Evolutionary conservation across 768 basidiomycete species (phyloP), one percentile per base, ranked within the genome.

Genomic region (Termitomyces sp.): DNA sequence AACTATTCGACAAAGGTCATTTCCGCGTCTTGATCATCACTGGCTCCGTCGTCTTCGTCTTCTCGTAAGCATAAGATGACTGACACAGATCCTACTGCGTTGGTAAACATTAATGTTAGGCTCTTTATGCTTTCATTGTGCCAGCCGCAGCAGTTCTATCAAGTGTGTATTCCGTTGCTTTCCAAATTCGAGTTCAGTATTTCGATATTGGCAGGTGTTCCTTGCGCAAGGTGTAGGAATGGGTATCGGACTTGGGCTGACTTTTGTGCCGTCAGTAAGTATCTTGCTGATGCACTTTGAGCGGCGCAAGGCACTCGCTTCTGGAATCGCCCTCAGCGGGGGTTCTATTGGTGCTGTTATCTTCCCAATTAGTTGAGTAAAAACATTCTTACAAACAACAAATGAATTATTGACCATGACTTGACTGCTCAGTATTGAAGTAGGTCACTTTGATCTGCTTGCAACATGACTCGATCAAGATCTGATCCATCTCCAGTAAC

Each of bases 201-300:
- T 5, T 30, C 7, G 1, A 41, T 32, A 32, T 53, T 38, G 38
- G 49, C n/a, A 66, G 65, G 63, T 68, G 9, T 63, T 65, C 41
- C 60, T 69, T n/a, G 59, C 62, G 2, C 67, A 65, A 49, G 63
- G 61, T 35, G 30, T 68, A 5, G 65, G 67, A 3, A 62, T 72
- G 43, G 73, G 79, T 10, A 63, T 80, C 22, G 74, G 73, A 7
- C 63, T 72, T 11, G 77, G 77, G 1, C 50, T 73, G 40, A 66
- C 72, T 14, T 77, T 73, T 58, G 64, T 74, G 30, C 80, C 80
- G 1, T 68, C 75, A 0, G 59, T 79, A 10, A 72, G 74, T 3
- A 68, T 79, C 51, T 54, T 76, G n/a, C 70, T 72, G 16, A 77
- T 78, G 35, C 75, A 79, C 66, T 81, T 81, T 54, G 55, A 66